Conservation (phyloP, 2,329 filamentous ascomycete genomes). For the Scytalidium sp. region DNA sequence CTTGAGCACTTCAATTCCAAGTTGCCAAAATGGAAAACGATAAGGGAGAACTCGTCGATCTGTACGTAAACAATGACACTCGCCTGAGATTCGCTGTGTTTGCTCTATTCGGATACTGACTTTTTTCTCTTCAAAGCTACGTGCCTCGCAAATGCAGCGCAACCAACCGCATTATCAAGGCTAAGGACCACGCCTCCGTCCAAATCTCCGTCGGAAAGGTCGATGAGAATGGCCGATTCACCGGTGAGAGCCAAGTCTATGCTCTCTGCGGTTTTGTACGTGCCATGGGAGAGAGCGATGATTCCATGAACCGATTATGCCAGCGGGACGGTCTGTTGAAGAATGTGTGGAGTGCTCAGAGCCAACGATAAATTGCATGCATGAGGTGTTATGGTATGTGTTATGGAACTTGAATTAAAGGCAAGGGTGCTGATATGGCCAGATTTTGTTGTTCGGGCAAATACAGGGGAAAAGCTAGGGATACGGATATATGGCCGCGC, state of each 20-base stretch:
- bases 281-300: constrained; percentile 96
- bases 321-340: constrained; percentile 97
- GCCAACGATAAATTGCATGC: constrained; percentile 29
- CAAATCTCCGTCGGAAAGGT: constrained; percentile 98
- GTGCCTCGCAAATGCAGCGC: constrained; percentile 98
- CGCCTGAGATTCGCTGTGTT: constrained; percentile 10
- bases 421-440: constrained; percentile 14
- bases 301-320: constrained; percentile 90
- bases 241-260: constrained; percentile 96
- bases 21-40: constrained; percentile 96
- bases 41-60: constrained; percentile 98
- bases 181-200: constrained; percentile 98
- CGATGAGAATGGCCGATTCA: constrained; percentile 93
- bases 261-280: constrained; percentile 97
- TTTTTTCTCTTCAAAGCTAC: constrained; percentile 59
- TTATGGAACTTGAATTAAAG: not conserved
- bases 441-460: constrained; percentile 25
- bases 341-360: constrained; percentile 79
- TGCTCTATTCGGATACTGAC: constrained; percentile 7
- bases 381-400: constrained; percentile 24
- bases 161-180: constrained; percentile 99
- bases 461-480: constrained; percentile 16
- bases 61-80: constrained; percentile 58
- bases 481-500: constrained; percentile 16
- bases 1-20: constrained; percentile 22